These are phyloP conservation scores for Fraxinus angustifolia DNA, from an alignment of 305 asterid genomes.

Conservation along the genomic window DNA sequence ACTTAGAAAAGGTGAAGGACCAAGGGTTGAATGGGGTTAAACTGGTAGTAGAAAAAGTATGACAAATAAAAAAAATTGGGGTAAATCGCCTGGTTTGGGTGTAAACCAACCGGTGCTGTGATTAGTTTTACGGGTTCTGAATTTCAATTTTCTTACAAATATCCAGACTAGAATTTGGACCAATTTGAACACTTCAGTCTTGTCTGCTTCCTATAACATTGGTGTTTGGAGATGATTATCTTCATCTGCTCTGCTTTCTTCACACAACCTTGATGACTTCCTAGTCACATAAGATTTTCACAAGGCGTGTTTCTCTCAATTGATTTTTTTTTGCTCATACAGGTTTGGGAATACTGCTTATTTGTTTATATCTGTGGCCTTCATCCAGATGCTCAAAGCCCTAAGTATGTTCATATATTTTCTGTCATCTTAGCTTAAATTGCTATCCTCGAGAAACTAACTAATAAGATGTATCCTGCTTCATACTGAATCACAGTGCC, in stretches of 20 bases:
- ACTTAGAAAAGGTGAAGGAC: not conserved
- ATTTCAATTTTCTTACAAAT: not conserved
- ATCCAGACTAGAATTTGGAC: not conserved
- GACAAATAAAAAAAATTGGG: not conserved
- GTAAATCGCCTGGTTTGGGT: not conserved
- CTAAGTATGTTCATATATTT: slow-evolving; percentile 55
- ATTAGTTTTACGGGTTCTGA: not conserved
- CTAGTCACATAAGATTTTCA: slow-evolving; percentile 4
- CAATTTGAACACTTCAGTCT: not conserved
- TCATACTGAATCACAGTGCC: slow-evolving; percentile 74
- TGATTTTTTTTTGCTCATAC: slow-evolving; percentile 25
- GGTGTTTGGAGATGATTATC: not conserved
- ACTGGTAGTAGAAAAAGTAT: not conserved
- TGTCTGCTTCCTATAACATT: not conserved
- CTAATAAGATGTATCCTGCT: slow-evolving; percentile 32
- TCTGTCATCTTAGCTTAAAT: slow-evolving; percentile 16
- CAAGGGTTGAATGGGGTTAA: not conserved
- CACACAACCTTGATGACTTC: slow-evolving; percentile 1
- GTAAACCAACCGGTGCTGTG: not conserved
- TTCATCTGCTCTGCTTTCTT: not conserved
- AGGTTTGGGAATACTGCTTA: slow-evolving; percentile 95
- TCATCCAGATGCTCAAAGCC: slow-evolving; percentile 99
- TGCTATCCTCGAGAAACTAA: slow-evolving; percentile 18
- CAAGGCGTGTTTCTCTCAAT: slow-evolving; percentile 8
- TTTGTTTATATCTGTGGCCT: slow-evolving; percentile 88